Evolutionary conservation across 2,329 filamentous ascomycete species (phyloP).

Genomic region (Fusarium napiforme): DNA sequence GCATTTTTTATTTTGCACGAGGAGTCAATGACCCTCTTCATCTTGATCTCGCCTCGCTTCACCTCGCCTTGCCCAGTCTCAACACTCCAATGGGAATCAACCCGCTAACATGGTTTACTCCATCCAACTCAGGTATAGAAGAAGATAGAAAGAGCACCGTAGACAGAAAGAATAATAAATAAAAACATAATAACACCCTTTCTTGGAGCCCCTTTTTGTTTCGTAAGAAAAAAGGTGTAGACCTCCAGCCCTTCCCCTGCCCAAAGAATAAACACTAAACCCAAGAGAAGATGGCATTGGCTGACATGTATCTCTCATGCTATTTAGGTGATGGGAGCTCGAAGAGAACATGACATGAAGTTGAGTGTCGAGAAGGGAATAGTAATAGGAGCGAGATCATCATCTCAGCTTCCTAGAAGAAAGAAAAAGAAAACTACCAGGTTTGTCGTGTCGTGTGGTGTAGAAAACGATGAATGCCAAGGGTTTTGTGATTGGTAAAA

Average conservation of each 20-base stretch:
- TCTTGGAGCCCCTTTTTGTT: constrained; percentile 33
- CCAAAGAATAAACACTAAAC: constrained; percentile 30
- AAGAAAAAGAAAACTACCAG: constrained; percentile 35
- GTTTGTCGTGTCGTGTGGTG: constrained; percentile 36
- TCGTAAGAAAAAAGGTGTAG: constrained; percentile 27
- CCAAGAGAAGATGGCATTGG: constrained; percentile 29
- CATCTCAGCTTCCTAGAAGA: background rate
- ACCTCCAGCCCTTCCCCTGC: constrained; percentile 14
- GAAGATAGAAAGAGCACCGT: constrained; percentile 22
- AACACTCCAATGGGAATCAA: constrained; percentile 31
- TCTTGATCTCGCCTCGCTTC: constrained; percentile 15
- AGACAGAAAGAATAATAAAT: background rate
- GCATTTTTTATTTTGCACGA: constrained; percentile 10
- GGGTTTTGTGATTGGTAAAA: constrained; percentile 22
- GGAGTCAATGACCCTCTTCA: constrained; percentile 18
- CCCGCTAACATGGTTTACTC: constrained; percentile 36
- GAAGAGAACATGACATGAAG: constrained; percentile 20
- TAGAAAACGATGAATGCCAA: constrained; percentile 30
- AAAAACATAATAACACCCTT: constrained; percentile 24
- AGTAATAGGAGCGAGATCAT: constrained; percentile 10
- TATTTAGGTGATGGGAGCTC: constrained; percentile 17
- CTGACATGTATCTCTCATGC: constrained; percentile 20
- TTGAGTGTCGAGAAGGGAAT: constrained; percentile 16
- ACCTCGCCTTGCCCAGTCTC: constrained; percentile 5
- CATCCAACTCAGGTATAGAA: constrained; percentile 48